Evolutionary conservation across 768 basidiomycete genomes (phyloP).

Genomic region (Clitopilus passeckerianus): DNA sequence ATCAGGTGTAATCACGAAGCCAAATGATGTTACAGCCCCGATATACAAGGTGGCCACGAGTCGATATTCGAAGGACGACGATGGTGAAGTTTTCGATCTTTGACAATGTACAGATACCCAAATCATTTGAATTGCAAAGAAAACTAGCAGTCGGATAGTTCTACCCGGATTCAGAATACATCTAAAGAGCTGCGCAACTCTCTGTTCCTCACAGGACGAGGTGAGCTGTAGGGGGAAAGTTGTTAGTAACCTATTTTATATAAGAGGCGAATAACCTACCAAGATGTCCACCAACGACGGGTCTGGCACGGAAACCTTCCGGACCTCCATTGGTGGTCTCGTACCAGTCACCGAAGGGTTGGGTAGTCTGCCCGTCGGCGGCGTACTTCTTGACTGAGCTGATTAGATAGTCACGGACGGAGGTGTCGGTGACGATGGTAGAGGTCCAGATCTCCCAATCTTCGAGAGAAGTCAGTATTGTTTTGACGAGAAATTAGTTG

Average conservation of each 20-base stretch:
- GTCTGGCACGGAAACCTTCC: slow-evolving; percentile 49
- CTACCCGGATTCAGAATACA: too few relatives aligned
- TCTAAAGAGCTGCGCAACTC: background rate
- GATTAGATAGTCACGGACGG: slow-evolving; percentile 46
- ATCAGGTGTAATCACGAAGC: background rate
- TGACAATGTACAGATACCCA: background rate
- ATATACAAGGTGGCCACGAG: background rate
- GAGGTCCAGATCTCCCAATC: slow-evolving; percentile 62
- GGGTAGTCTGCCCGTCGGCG: slow-evolving; percentile 36
- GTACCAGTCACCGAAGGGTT: slow-evolving; percentile 47
- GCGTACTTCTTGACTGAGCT: slow-evolving; percentile 44
- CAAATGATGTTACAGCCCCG: background rate
- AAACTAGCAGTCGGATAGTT: too few relatives aligned
- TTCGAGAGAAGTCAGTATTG: slow-evolving; percentile 8
- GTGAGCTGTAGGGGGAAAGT: slow-evolving; percentile 5
- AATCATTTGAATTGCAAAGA: background rate
- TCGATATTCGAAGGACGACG: background rate
- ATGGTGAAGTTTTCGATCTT: background rate
- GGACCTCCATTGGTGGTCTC: slow-evolving; percentile 44
- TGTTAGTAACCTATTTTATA: background rate
- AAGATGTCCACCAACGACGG: slow-evolving; percentile 54
- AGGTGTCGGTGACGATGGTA: slow-evolving; percentile 40
- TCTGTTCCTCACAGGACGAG: slow-evolving; percentile 5
- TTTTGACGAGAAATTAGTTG: background rate
- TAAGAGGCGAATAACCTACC: slow-evolving; percentile 24